These are phyloP conservation scores for Paraphysoderma sedebokerense DNA, from an alignment of 371 early-diverging fungal genomes.

Conservation along the genomic window DNA sequence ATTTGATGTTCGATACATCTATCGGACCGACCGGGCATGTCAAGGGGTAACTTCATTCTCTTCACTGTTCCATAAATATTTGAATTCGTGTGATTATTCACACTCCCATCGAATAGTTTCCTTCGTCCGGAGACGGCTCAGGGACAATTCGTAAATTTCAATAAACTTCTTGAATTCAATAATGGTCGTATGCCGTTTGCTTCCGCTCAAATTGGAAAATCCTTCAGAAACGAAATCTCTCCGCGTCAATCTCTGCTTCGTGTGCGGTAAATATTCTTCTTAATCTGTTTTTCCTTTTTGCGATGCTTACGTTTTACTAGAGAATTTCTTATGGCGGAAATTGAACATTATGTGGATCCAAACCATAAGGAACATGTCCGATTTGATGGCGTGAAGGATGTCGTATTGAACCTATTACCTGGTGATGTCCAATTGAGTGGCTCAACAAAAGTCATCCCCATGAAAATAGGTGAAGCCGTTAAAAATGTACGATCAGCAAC, in stretches of 20 bases:
- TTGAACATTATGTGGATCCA: conserved; percentile 98
- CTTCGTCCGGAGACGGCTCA: conserved; percentile 99
- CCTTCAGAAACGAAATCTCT: conserved; percentile 99
- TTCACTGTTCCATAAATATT: not conserved
- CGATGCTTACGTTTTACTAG: conserved; percentile 7
- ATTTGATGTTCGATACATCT: conserved; percentile 97
- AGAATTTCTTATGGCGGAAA: conserved; percentile 99
- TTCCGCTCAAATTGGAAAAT: conserved; percentile 95
- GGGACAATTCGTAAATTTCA: conserved; percentile 99
- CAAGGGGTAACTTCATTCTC: conserved; percentile 55
- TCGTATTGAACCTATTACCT: conserved; percentile 60
- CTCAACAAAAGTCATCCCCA: conserved; percentile 40
- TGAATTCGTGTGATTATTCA: too few species aligned
- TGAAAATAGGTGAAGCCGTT: conserved; percentile 93
- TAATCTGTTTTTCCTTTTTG: conserved; percentile 1
- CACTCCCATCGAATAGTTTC: conserved; percentile 31
- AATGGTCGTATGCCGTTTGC: conserved; percentile 98
- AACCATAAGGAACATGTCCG: conserved; percentile 82
- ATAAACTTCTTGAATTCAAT: conserved; percentile 93
- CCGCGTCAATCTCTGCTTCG: conserved; percentile 95
- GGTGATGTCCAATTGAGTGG: conserved; percentile 61
- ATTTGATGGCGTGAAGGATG: conserved; percentile 67
- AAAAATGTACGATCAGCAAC: conserved; percentile 12
- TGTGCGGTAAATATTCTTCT: conserved; percentile 67
- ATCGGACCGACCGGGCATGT: conserved; percentile 97